Conservation (phyloP, 345 rosid genomes). For the Camelina hispida region DNA sequence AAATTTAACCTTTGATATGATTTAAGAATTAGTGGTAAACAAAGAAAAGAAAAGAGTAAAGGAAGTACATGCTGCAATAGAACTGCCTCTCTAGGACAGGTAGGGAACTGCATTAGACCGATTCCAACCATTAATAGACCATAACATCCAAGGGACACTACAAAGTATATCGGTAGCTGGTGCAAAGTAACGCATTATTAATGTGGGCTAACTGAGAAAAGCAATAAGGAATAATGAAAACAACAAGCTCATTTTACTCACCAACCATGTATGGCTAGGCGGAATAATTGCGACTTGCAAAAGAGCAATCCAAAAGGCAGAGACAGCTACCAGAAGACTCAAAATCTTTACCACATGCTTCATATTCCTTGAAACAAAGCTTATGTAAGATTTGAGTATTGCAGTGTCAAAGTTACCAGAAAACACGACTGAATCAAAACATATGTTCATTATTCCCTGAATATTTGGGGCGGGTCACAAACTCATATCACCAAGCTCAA, state of each 20-base stretch:
- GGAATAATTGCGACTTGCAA: slow-evolving; percentile 62
- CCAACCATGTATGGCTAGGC: slow-evolving; percentile 56
- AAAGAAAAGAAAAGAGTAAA: background rate
- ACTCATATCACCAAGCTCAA: background rate
- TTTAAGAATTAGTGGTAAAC: background rate
- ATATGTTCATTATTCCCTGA: too few relatives aligned
- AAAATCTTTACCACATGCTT: slow-evolving; percentile 63
- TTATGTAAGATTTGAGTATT: background rate
- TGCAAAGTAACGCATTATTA: slow-evolving; percentile 4
- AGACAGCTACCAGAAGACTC: slow-evolving; percentile 50
- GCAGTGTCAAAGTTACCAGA: background rate
- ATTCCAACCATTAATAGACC: slow-evolving; percentile 74
- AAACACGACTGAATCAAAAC: background rate
- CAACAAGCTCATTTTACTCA: slow-evolving; percentile 29
- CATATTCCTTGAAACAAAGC: slow-evolving; percentile 29
- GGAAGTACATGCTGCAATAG: slow-evolving; percentile 60
- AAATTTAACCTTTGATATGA: background rate
- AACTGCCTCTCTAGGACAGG: slow-evolving; percentile 68
- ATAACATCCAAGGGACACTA: slow-evolving; percentile 72
- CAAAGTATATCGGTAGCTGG: slow-evolving; percentile 64
- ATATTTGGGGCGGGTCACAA: background rate
- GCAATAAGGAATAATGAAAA: background rate
- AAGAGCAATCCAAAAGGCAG: slow-evolving; percentile 58
- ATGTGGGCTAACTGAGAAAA: background rate
- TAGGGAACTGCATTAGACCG: slow-evolving; percentile 67